Percentiles rank a stretch among this genome's conserved stretches.
Conservation (phyloP, 2,329 filamentous ascomycete genomes). For the Pseudogymnoascus verrucosus region DNA sequence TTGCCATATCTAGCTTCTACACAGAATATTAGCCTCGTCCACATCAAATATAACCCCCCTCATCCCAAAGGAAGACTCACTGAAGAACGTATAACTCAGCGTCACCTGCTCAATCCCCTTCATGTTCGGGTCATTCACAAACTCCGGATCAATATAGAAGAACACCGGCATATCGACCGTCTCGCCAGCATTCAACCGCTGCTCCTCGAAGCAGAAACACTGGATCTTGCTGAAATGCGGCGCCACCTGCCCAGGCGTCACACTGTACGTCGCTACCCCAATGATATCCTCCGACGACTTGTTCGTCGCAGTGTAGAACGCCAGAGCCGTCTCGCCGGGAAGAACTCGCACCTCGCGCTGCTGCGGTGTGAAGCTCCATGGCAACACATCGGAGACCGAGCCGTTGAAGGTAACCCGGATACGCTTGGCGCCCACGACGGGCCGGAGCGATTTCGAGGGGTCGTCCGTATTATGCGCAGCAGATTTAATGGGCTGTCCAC, state of each 20-base stretch:
- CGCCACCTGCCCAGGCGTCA: slow-evolving; percentile 89
- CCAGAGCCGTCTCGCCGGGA: slow-evolving; percentile 90
- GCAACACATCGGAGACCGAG: slow-evolving; percentile 87
- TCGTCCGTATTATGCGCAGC: slow-evolving; percentile 58
- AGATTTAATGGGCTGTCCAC: slow-evolving; percentile 83
- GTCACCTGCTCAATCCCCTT: slow-evolving; percentile 91
- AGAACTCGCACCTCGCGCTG: slow-evolving; percentile 93
- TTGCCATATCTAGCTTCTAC: slow-evolving; percentile 78
- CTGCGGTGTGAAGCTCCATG: slow-evolving; percentile 96
- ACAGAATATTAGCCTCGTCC: slow-evolving; percentile 29
- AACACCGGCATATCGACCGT: slow-evolving; percentile 99
- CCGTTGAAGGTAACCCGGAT: slow-evolving; percentile 95
- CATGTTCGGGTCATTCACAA: slow-evolving; percentile 89
- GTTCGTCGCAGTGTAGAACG: slow-evolving; percentile 97
- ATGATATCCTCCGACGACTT: slow-evolving; percentile 87
- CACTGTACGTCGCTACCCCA: slow-evolving; percentile 94
- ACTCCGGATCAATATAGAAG: slow-evolving; percentile 96
- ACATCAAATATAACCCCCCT: neutral
- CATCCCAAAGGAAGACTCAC: slow-evolving; percentile 45
- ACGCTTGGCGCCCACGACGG: slow-evolving; percentile 71
- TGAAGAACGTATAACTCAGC: slow-evolving; percentile 96
- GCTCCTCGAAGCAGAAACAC: slow-evolving; percentile 96
- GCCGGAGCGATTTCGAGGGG: slow-evolving; percentile 67
- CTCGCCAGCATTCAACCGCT: slow-evolving; percentile 88
- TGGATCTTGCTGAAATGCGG: slow-evolving; percentile 99